Evolutionary conservation across 495 filamentous ascomycete genomes (phyloP), one percentile per base, ranked within the genome.

Genomic region (Xylaria telfairii): DNA sequence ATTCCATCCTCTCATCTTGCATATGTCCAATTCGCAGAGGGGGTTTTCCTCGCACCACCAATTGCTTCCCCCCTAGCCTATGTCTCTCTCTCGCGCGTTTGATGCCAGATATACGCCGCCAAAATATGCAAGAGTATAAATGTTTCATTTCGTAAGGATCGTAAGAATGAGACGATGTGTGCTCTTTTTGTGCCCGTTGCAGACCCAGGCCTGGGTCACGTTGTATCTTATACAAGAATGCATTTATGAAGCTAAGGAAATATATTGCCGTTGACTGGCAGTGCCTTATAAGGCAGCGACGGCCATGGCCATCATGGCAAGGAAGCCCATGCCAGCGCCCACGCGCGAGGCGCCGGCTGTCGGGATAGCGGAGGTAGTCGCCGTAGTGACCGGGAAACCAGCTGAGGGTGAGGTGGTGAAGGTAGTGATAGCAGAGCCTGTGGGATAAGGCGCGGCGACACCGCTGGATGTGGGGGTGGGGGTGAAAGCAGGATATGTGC

Each of bases 91-190:
- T 21, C 39, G 17, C 21, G 59, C 28, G 51, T 65, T 62, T 17
- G 46, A 12, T 61, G 8, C 44, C 59, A 1, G 24, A 49, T 34
- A 59, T 60, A 65, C 42, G 41, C 64, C 64, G 41, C 7, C 70
- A 65, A 71, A 71, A 53, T 49, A 68, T 57, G 66, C 66, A 68
- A 68, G 66, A 59, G 34, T 68, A 41, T 49, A 71, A 69, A 69
- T 70, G 71, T 74, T 71, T 72, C 75, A 76, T 71, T 78, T 79
- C 78, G 76, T 78, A 80, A 80, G 78, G 80, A 81, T 81, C 80
- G 78, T 81, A 80, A 80, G 80, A 81, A 81, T 77, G 67, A 69
- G 63, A 76, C 68, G 70, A 72, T 74, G 66, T 65, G 66, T 54
- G 54, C 71, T 42, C 42, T 65, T 68, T 60, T 49, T 32, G 44